Percentiles rank a stretch among this genome's conserved stretches.
Evolutionary conservation across 2,329 filamentous ascomycete species (phyloP).

Genomic region (Uncinocarpus reesii): DNA sequence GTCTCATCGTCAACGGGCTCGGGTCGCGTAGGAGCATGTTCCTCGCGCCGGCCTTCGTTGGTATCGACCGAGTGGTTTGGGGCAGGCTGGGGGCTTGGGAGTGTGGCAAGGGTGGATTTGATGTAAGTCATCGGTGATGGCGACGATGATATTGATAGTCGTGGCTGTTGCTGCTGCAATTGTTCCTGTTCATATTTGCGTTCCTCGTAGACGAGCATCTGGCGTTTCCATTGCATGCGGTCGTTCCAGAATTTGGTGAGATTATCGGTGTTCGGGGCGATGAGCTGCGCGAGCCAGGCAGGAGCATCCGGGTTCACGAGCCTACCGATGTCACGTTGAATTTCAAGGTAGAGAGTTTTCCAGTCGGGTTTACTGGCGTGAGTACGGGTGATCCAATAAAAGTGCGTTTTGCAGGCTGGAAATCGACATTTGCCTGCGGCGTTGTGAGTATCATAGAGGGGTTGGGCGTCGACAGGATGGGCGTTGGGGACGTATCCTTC

Average conservation of each 20-base stretch:
- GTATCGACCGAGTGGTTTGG: neutral
- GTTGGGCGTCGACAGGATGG: neutral
- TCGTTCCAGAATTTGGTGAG: slow-evolving; percentile 13
- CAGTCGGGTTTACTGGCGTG: neutral
- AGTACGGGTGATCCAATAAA: slow-evolving; percentile 9
- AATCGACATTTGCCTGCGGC: slow-evolving; percentile 8
- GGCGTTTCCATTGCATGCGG: slow-evolving; percentile 12
- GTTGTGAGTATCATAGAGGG: slow-evolving; percentile 5
- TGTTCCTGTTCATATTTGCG: slow-evolving; percentile 6
- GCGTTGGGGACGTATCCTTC: slow-evolving; percentile 1
- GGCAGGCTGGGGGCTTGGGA: neutral
- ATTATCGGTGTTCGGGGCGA: neutral
- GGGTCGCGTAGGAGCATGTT: neutral
- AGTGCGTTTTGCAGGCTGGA: slow-evolving; percentile 11
- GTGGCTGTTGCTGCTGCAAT: neutral
- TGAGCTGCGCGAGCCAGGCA: slow-evolving; percentile 11
- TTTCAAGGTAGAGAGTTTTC: slow-evolving; percentile 14
- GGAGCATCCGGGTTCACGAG: neutral
- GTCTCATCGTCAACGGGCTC: slow-evolving; percentile 3
- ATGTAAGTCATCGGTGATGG: neutral
- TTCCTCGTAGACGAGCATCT: slow-evolving; percentile 12
- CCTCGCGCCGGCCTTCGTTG: neutral
- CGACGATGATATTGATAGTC: neutral
- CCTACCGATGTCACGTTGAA: slow-evolving; percentile 7
- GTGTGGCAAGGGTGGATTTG: neutral